These are phyloP conservation scores for Pestalotiopsis sp. DNA, from an alignment of 2,329 filamentous ascomycete genomes.

Conservation along the genomic window DNA sequence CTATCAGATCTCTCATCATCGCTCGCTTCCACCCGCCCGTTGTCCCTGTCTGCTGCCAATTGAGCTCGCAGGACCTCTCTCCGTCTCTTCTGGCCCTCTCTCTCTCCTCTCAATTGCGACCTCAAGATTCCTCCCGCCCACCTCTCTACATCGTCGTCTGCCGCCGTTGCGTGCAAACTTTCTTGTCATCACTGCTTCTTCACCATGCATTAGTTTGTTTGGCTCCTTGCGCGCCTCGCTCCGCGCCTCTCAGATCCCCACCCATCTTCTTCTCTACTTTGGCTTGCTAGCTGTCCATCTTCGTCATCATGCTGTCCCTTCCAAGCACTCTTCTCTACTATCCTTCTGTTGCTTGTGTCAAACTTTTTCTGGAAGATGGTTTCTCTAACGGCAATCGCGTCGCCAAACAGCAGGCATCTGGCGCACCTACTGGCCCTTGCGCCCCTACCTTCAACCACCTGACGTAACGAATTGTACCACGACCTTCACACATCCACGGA, in stretches of 20 bases:
- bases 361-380: slow-evolving; percentile 41
- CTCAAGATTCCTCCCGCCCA: slow-evolving; percentile 13
- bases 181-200: slow-evolving; percentile 24
- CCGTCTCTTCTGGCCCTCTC: neutral
- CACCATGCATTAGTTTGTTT: slow-evolving; percentile 32
- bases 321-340: neutral
- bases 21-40: slow-evolving; percentile 24
- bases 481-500: neutral
- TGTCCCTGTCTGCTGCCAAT: slow-evolving; percentile 11
- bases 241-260: slow-evolving; percentile 28
- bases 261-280: slow-evolving; percentile 28
- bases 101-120: neutral
- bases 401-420: slow-evolving; percentile 51
- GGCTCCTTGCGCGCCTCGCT: slow-evolving; percentile 27
- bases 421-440: slow-evolving; percentile 8
- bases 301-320: neutral
- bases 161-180: slow-evolving; percentile 22
- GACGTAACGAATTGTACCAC: slow-evolving; percentile 25
- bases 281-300: slow-evolving; percentile 23
- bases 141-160: slow-evolving; percentile 5
- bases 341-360: slow-evolving; percentile 24
- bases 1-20: slow-evolving; percentile 13
- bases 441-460: slow-evolving; percentile 25
- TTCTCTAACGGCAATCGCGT: slow-evolving; percentile 60
- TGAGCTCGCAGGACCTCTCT: slow-evolving; percentile 12